Conservation (phyloP, 805 yeast species). For the Candida gorgasii region DNA sequence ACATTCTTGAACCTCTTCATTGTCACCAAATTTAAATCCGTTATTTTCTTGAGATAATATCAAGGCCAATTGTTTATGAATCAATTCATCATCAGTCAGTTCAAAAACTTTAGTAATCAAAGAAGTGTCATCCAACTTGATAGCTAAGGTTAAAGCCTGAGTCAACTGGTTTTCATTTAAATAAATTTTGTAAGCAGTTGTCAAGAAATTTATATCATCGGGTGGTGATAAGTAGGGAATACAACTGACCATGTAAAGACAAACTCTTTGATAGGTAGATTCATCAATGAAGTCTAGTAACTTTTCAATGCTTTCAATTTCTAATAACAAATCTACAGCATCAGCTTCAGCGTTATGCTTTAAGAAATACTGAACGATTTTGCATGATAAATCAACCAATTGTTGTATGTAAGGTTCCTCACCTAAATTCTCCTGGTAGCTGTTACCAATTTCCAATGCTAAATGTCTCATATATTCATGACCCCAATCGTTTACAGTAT, state of each 20-base stretch:
- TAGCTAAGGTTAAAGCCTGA: slow-evolving; percentile 87
- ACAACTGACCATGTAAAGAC: slow-evolving; percentile 92
- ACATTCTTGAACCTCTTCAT: slow-evolving; percentile 77
- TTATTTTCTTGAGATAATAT: slow-evolving; percentile 85
- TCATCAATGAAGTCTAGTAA: slow-evolving; percentile 83
- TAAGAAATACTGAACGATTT: slow-evolving; percentile 85
- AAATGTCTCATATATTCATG: slow-evolving; percentile 96
- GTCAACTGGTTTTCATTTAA: slow-evolving; percentile 76
- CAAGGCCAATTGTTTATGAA: slow-evolving; percentile 89
- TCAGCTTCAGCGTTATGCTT: slow-evolving; percentile 98
- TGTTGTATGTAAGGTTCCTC: slow-evolving; percentile 38
- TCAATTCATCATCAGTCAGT: slow-evolving; percentile 69
- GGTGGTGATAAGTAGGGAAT: slow-evolving; percentile 97
- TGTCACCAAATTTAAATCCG: slow-evolving; percentile 62
- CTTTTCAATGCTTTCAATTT: slow-evolving; percentile 83
- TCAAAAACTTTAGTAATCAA: slow-evolving; percentile 78
- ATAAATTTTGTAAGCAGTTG: slow-evolving; percentile 87
- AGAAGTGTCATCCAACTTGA: slow-evolving; percentile 80
- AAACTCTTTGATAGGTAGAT: slow-evolving; percentile 81
- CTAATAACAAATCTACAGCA: slow-evolving; percentile 90
- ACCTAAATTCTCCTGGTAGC: slow-evolving; percentile 55
- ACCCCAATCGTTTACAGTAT: slow-evolving; percentile 85
- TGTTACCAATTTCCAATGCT: slow-evolving; percentile 92
- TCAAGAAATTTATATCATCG: slow-evolving; percentile 81
- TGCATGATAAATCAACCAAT: slow-evolving; percentile 65